Percentiles rank a stretch among this genome's conserved stretches.
phyloP scores from a whole-genome alignment of 352 stramenopile genomes.

The Phytopythium aichiense region DNA sequence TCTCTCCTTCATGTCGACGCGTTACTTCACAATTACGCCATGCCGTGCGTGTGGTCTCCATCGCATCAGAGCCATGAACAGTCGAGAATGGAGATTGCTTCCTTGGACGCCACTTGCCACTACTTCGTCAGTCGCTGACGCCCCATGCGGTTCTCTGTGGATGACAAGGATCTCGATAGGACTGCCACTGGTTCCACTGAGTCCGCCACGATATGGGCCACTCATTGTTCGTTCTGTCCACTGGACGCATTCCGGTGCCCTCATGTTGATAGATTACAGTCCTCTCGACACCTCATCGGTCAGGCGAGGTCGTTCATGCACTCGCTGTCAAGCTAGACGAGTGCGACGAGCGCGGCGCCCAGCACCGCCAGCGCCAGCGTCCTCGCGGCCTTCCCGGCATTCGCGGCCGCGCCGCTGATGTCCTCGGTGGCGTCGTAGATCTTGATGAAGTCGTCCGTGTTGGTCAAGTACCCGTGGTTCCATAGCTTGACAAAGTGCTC shows the following conservation, averaged over 20 bases:
- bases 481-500: slow-evolving; percentile 50
- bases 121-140: not conserved
- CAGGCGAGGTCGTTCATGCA: not conserved
- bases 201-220: not conserved
- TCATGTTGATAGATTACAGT: not conserved
- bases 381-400: not conserved
- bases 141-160: not conserved
- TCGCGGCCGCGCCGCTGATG: slow-evolving; percentile 11
- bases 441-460: slow-evolving; percentile 15
- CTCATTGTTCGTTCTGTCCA: not conserved
- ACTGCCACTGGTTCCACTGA: too few relatives aligned
- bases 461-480: slow-evolving; percentile 61
- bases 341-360: not conserved
- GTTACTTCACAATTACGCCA: not conserved
- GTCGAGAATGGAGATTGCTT: not conserved
- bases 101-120: not conserved
- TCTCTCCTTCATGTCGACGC: not conserved
- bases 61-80: not conserved
- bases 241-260: not conserved
- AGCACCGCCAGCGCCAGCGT: slow-evolving; percentile 1
- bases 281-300: not conserved
- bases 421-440: slow-evolving; percentile 14
- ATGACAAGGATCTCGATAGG: not conserved
- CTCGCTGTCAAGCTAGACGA: not conserved
- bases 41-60: not conserved